Evolutionary conservation across 2,329 filamentous ascomycete species (phyloP), one percentile per base, ranked within the genome.

Genomic region (Diaporthe helianthi): DNA sequence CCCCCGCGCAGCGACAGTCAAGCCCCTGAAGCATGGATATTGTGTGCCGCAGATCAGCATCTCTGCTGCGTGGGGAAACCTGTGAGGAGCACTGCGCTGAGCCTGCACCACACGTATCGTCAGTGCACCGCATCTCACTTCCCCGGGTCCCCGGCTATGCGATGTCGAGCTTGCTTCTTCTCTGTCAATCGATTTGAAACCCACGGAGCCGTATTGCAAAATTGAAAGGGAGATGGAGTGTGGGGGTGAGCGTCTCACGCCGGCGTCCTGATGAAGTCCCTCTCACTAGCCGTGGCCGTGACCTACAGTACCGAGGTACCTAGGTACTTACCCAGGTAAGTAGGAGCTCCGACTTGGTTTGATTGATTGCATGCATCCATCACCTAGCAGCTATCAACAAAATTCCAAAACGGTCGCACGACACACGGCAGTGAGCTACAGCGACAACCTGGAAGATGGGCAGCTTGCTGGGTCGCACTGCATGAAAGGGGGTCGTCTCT

Each of bases 331-430:
- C 12, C 15, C 46, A 10, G n/a, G n/a, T n/a, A n/a, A n/a, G n/a
- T n/a, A n/a, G n/a, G n/a, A n/a, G n/a, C n/a, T n/a, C 52, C 64
- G 33, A 44, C 41, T 38, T 49, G 52, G 58, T 55, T 66, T 47
- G 52, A 67, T 58, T 67, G 58, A 49, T 58, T 67, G 65, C 41
- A 58, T 58, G 49, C n/a, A 24, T 44, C 55, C 31, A 29, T 47
- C 53, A 60, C 51, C 64, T 31, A 31, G 24, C 41, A 61, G 41
- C 55, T 44, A 29, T 47, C 47, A 60, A 55, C 64, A 13, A 68
- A 51, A 64, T 68, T 58, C 52, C 65, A 65, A 70, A 52, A 58
- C 33, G 47, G 65, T 64, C 58, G 55, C 65, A 58, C 69, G 31
- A 58, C 68, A 58, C 51, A 68, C 51, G 65, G 63, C 64, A 49